These are phyloP conservation scores for Colletotrichum paranaense DNA, from an alignment of 2,329 filamentous ascomycete genomes.

Conservation along the genomic window DNA sequence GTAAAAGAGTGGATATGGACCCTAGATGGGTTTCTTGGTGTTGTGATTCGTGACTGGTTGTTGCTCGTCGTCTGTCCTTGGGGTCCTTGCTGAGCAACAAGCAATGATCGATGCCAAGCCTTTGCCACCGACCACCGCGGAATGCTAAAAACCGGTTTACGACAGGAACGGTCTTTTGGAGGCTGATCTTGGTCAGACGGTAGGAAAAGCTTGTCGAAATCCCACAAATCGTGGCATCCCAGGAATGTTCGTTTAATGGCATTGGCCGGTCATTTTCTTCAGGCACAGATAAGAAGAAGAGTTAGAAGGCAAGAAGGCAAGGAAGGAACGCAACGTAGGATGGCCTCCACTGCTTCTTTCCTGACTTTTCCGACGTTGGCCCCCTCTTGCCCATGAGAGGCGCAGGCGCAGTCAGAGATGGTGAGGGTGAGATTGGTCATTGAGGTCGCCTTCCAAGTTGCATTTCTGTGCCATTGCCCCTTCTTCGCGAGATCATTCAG, in stretches of 20 bases:
- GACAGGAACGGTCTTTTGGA: constrained; percentile 32
- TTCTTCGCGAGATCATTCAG: not conserved
- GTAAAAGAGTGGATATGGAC: constrained; percentile 13
- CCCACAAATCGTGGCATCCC: constrained; percentile 9
- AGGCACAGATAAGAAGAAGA: not conserved
- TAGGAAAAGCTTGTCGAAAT: constrained; percentile 15
- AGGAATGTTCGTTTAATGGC: not conserved
- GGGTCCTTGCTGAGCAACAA: constrained; percentile 6
- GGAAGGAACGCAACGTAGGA: not conserved
- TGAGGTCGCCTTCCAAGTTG: not conserved
- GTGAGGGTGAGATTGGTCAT: not conserved
- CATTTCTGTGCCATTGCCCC: not conserved
- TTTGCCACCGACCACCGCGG: constrained; percentile 28
- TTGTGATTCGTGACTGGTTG: constrained; percentile 1
- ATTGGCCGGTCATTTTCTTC: not conserved
- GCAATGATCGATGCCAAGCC: constrained; percentile 34
- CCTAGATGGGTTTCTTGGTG: constrained; percentile 12
- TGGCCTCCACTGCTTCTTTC: not conserved
- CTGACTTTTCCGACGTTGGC: not conserved
- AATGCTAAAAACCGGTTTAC: constrained; percentile 33
- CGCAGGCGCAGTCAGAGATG: not conserved
- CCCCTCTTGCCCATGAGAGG: not conserved
- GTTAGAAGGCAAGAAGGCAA: not conserved
- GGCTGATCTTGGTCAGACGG: constrained; percentile 31
- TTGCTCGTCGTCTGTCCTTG: not conserved